A percentile compares a stretch with the other conserved stretches of the same genome.
Conservation (phyloP, 352 stramenopile genomes). For the Pythium folliculosum region DNA sequence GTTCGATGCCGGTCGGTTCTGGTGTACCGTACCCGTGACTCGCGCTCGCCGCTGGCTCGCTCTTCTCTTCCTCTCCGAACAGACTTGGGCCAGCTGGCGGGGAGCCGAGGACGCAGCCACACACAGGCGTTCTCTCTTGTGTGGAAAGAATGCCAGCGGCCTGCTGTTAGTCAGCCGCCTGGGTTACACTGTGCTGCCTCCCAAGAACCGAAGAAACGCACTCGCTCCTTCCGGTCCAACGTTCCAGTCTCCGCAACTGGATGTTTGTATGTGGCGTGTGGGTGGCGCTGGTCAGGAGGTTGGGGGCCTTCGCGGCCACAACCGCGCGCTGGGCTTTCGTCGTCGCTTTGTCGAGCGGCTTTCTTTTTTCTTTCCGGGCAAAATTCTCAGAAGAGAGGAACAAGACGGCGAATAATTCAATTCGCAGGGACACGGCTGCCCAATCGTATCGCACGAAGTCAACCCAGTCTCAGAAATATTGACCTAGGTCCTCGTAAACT, state of each 20-base stretch:
- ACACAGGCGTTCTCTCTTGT: constrained; percentile 18
- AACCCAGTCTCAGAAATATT: constrained; percentile 27
- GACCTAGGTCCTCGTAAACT: neutral
- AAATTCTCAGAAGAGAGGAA: constrained; percentile 30
- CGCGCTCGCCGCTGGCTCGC: constrained; percentile 16
- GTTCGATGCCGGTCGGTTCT: constrained; percentile 4
- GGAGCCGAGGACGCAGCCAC: constrained; percentile 26
- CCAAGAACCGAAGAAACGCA: constrained; percentile 30
- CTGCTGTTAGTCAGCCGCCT: constrained; percentile 22
- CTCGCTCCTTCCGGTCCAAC: constrained; percentile 23
- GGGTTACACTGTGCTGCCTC: constrained; percentile 13
- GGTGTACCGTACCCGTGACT: constrained; percentile 10
- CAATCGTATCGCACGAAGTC: constrained; percentile 18
- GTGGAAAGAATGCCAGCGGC: constrained; percentile 23
- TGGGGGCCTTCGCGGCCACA: neutral
- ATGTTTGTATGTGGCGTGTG: constrained; percentile 19
- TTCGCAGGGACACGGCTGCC: neutral
- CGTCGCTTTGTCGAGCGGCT: constrained; percentile 29
- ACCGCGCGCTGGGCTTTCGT: constrained; percentile 14
- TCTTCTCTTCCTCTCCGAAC: constrained; percentile 31
- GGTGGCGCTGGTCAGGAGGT: neutral
- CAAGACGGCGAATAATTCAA: constrained; percentile 18
- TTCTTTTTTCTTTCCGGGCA: constrained; percentile 34
- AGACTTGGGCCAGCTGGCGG: constrained; percentile 25
- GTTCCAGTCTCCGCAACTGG: constrained; percentile 12